These are phyloP conservation scores for Cytospora chrysosperma DNA, from an alignment of 2,329 filamentous ascomycete genomes.

Conservation along the genomic window DNA sequence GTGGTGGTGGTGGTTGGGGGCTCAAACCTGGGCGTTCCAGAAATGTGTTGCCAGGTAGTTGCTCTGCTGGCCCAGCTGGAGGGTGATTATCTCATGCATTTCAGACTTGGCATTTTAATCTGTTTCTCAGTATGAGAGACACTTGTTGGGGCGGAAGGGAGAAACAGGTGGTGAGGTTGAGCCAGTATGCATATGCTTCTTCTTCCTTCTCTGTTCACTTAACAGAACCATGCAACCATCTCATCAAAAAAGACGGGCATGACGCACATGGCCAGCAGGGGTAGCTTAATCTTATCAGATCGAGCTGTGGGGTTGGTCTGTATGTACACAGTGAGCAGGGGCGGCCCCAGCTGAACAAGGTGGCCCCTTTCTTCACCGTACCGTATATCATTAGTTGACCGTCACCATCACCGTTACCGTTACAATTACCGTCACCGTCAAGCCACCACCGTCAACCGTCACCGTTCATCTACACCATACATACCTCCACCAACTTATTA, in stretches of 20 bases:
- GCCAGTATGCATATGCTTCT: no score
- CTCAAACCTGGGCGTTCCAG: slow-evolving; percentile 83
- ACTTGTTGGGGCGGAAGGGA: no score
- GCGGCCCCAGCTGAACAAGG: neutral
- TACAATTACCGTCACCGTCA: no score
- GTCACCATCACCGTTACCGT: no score
- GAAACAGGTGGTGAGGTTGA: neutral
- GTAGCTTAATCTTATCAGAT: slow-evolving; percentile 21
- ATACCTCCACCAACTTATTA: no score
- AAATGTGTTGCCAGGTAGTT: slow-evolving; percentile 96
- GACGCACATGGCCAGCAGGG: slow-evolving; percentile 16
- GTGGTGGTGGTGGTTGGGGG: neutral
- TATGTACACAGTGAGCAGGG: no score
- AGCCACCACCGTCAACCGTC: no score
- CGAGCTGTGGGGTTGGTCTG: slow-evolving; percentile 10
- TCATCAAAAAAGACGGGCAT: slow-evolving; percentile 15
- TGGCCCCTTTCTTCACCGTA: no score
- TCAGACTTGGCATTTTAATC: neutral
- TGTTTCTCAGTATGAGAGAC: neutral
- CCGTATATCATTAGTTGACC: no score
- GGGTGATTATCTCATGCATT: slow-evolving; percentile 94
- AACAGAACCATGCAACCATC: slow-evolving; percentile 19
- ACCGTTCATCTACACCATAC: no score
- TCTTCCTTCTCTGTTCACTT: no score
- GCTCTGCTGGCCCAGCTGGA: slow-evolving; percentile 89